A percentile compares a stretch with the other conserved stretches of the same genome.
Evolutionary conservation across 352 stramenopile genomes (phyloP).

Genomic region (Aphanomyces astaci): DNA sequence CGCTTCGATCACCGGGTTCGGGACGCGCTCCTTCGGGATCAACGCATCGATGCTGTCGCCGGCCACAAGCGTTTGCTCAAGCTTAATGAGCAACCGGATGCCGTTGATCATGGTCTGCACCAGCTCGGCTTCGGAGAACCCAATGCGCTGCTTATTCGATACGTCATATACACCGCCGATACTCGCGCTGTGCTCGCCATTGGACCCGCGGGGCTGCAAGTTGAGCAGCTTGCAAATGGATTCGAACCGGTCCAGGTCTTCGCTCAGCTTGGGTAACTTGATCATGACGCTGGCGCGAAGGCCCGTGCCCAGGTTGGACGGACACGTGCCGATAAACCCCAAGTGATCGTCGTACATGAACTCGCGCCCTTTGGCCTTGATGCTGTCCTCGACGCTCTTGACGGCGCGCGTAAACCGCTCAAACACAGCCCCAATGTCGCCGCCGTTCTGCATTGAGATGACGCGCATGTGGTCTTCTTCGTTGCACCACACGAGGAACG

Average conservation of each 20-base stretch:
- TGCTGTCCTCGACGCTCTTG: constrained; percentile 44
- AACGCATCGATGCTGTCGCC: constrained; percentile 61
- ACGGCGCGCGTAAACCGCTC: constrained; percentile 61
- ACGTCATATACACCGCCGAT: constrained; percentile 89
- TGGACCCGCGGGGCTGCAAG: constrained; percentile 70
- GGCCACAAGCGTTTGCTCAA: constrained; percentile 83
- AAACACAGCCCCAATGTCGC: constrained; percentile 83
- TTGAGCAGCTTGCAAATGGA: constrained; percentile 65
- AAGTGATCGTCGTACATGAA: constrained; percentile 87
- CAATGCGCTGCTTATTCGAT: constrained; percentile 91
- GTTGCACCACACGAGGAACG: constrained; percentile 76
- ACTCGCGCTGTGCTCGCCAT: constrained; percentile 74
- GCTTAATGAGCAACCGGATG: constrained; percentile 83
- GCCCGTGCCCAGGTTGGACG: constrained; percentile 82
- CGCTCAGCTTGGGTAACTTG: constrained; percentile 68
- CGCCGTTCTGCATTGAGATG: constrained; percentile 72
- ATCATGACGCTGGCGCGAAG: constrained; percentile 81
- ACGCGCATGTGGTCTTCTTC: constrained; percentile 76
- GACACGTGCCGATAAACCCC: constrained; percentile 81
- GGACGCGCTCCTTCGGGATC: constrained; percentile 46
- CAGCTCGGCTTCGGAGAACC: constrained; percentile 90
- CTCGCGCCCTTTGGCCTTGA: constrained; percentile 50
- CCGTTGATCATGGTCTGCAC: constrained; percentile 95
- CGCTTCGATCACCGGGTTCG: constrained; percentile 57
- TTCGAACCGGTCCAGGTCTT: constrained; percentile 61